phyloP scores from a whole-genome alignment of 257 asterid genomes.

The Ballota nigra region DNA sequence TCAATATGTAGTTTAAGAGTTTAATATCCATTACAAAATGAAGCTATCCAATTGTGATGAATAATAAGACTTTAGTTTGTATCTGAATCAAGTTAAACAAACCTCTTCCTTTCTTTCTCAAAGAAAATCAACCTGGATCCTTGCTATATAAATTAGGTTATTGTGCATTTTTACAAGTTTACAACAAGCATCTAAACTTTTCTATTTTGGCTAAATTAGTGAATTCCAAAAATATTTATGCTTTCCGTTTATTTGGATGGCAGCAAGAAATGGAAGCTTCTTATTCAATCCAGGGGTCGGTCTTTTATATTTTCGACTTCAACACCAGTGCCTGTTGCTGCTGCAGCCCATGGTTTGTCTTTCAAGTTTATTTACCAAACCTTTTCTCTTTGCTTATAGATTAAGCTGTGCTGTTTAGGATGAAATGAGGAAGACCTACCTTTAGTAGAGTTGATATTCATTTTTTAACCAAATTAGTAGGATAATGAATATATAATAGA shows the following conservation, averaged over 20 bases:
- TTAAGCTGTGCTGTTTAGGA: neutral
- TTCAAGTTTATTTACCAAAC: neutral
- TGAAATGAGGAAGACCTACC: neutral
- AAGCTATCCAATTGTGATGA: neutral
- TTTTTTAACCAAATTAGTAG: neutral
- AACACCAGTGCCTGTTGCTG: slow-evolving; percentile 85
- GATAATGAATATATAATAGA: neutral
- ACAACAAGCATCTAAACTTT: neutral
- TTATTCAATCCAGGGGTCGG: slow-evolving; percentile 93
- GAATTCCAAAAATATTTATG: slow-evolving; percentile 11
- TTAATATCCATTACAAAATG: neutral
- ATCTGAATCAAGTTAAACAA: slow-evolving; percentile 11
- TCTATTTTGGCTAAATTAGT: neutral
- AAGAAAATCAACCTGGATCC: slow-evolving; percentile 5
- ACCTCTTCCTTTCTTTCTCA: neutral
- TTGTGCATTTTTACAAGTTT: neutral
- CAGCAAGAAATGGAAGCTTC: slow-evolving; percentile 96
- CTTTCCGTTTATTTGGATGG: slow-evolving; percentile 26
- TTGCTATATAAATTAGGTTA: neutral
- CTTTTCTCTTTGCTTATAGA: slow-evolving; percentile 14
- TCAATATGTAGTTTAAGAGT: neutral
- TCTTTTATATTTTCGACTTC: slow-evolving; percentile 98
- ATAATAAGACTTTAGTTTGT: neutral
- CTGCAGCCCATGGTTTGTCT: slow-evolving; percentile 86
- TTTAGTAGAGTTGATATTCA: neutral